Percentiles rank a stretch among this genome's conserved stretches.
Conservation (phyloP, 139 green algal species). For the Trebouxia sp. region DNA sequence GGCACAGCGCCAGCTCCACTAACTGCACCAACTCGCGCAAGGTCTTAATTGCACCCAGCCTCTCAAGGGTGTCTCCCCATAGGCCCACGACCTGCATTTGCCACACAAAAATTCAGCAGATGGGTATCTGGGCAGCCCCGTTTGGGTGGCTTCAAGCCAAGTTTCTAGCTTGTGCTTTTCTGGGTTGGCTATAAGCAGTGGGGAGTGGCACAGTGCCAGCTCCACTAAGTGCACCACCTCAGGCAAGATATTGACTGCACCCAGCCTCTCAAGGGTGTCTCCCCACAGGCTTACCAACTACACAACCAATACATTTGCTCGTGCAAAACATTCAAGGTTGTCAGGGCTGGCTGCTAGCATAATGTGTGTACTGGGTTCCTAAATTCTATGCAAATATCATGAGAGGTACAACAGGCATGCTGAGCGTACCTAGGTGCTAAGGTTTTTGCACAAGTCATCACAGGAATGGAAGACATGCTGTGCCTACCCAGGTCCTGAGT, state of each 20-base stretch:
- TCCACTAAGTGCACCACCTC: not conserved
- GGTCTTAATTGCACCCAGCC: not conserved
- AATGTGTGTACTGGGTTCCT: no score
- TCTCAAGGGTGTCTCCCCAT: not conserved
- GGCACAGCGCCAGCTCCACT: not conserved
- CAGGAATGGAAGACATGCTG: no score
- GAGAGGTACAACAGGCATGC: no score
- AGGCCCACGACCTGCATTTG: not conserved
- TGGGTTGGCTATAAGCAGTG: not conserved
- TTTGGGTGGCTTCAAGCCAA: not conserved
- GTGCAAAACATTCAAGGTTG: no score
- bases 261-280: not conserved
- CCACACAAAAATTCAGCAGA: no score
- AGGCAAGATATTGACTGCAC: not conserved
- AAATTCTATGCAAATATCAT: no score
- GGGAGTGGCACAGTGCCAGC: not conserved
- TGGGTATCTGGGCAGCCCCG: not conserved
- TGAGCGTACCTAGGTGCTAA: no score
- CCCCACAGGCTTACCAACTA: not conserved
- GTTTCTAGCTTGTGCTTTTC: not conserved
- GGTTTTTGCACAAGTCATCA: no score
- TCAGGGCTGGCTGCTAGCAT: no score
- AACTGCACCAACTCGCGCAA: not conserved
- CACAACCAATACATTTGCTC: no score
- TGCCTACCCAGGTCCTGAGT: no score